phyloP scores from a whole-genome alignment of 345 rosid species.

The Trapa bicornis region DNA sequence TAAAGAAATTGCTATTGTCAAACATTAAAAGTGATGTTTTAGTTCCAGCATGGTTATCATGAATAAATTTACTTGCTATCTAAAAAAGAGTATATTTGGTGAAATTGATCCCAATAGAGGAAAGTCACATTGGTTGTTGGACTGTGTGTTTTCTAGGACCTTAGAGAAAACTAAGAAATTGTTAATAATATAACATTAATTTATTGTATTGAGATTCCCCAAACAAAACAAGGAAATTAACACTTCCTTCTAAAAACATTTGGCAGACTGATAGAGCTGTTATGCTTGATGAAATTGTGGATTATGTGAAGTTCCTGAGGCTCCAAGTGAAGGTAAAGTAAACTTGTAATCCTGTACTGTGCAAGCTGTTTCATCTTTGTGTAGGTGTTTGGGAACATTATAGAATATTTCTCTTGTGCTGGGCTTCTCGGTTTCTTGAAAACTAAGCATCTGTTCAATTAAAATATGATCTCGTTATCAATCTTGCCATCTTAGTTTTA shows the following conservation, averaged over 20 bases:
- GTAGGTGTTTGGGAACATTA: not conserved
- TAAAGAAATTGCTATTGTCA: too few species aligned
- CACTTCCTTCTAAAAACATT: not conserved
- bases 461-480: too few species aligned
- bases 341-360: not conserved
- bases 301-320: constrained; percentile 95
- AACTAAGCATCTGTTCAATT: too few species aligned
- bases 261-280: constrained; percentile 87
- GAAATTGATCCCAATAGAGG: too few species aligned
- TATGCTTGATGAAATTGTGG: constrained; percentile 99
- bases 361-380: not conserved
- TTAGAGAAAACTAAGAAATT: not conserved
- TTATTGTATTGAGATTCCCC: not conserved
- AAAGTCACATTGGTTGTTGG: not conserved
- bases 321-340: constrained; percentile 90
- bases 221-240: not conserved
- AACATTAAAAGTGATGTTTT: too few species aligned
- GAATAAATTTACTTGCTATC: too few species aligned
- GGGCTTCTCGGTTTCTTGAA: not conserved
- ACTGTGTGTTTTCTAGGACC: not conserved
- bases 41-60: too few species aligned
- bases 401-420: not conserved
- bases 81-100: too few species aligned
- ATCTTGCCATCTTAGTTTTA: too few species aligned
- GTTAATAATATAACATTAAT: not conserved